phyloP scores from a whole-genome alignment of 495 filamentous ascomycete genomes.

The Immersiella caudata region DNA sequence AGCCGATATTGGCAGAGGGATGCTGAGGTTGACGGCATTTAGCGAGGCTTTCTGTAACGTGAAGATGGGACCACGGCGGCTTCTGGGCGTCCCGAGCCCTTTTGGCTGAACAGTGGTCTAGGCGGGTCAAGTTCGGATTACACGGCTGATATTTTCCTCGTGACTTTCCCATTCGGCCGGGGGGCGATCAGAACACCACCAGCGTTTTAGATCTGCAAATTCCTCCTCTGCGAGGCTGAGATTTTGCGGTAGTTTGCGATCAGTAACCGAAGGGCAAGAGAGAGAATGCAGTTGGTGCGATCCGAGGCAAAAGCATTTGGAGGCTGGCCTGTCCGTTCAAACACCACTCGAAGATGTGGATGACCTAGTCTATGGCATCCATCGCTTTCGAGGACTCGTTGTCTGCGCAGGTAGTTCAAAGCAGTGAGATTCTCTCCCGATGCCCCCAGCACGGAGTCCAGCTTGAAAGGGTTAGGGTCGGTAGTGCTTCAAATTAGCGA shows the following conservation, averaged over 20 bases:
- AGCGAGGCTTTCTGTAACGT: constrained; percentile 15
- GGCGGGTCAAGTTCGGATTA: constrained; percentile 5
- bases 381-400: no score
- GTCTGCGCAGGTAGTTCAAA: no score
- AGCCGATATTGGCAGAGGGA: not conserved
- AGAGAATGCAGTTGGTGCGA: not conserved
- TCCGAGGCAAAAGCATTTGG: no score
- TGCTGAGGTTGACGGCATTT: not conserved
- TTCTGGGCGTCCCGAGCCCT: constrained; percentile 5
- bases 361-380: no score
- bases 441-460: not conserved
- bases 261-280: not conserved
- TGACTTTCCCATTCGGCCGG: constrained; percentile 18
- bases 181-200: constrained; percentile 17
- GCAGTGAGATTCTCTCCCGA: no score
- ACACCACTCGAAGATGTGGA: no score
- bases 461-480: not conserved
- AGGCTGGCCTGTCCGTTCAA: no score
- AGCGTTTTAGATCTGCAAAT: constrained; percentile 24
- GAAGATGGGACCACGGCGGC: constrained; percentile 1
- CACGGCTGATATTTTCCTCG: constrained; percentile 9
- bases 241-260: not conserved
- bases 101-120: constrained; percentile 11
- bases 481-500: not conserved
- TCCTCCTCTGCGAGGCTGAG: not conserved